These are phyloP conservation scores for Nannochloris sp. DNA, from an alignment of 139 green algal species.

Conservation along the genomic window DNA sequence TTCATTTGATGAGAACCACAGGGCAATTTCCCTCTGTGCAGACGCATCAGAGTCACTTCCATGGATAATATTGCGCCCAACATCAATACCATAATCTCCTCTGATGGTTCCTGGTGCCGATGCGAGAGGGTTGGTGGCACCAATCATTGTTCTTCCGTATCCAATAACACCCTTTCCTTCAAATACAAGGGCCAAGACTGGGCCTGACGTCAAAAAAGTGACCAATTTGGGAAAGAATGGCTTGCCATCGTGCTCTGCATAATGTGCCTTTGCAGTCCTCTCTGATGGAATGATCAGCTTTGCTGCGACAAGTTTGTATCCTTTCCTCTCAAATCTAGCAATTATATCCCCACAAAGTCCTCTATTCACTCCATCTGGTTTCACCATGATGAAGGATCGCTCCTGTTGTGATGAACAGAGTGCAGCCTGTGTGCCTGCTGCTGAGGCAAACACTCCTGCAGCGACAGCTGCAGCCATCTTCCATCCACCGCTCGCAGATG, in stretches of 20 bases:
- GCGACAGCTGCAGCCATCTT: too few species aligned
- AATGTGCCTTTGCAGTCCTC: slow-evolving; percentile 37
- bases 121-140: slow-evolving; percentile 63
- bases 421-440: not conserved
- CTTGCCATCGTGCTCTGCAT: slow-evolving; percentile 43
- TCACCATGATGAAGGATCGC: slow-evolving; percentile 37
- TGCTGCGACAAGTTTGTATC: slow-evolving; percentile 63
- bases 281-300: slow-evolving; percentile 51
- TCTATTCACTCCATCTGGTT: slow-evolving; percentile 45
- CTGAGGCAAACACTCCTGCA: not conserved
- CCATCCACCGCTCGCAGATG: too few species aligned
- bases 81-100: slow-evolving; percentile 58
- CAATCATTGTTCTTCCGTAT: slow-evolving; percentile 66
- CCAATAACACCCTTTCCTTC: slow-evolving; percentile 62
- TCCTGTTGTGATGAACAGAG: slow-evolving; percentile 14
- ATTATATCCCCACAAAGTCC: slow-evolving; percentile 36
- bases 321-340: slow-evolving; percentile 43
- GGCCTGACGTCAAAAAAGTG: slow-evolving; percentile 45
- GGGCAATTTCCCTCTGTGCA: slow-evolving; percentile 56
- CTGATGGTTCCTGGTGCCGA: slow-evolving; percentile 66
- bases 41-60: slow-evolving; percentile 53
- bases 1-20: slow-evolving; percentile 63
- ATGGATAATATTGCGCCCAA: slow-evolving; percentile 64
- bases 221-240: slow-evolving; percentile 59
- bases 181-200: slow-evolving; percentile 52